phyloP scores from a whole-genome alignment of 1,139 yeast genomes.

The Sporopachydermia cereana region DNA sequence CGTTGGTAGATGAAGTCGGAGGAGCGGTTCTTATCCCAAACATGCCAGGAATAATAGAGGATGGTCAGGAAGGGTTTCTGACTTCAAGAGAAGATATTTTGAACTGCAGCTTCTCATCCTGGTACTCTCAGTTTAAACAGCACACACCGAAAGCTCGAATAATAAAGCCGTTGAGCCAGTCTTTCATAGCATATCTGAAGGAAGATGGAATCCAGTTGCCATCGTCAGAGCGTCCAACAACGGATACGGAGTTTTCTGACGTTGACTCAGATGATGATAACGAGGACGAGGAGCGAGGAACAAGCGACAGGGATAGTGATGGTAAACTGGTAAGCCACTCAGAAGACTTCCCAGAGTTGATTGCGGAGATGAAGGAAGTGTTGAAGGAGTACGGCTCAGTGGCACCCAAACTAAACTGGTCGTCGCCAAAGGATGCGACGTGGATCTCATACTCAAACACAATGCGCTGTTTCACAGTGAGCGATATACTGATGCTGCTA shows the following conservation, averaged over 20 bases:
- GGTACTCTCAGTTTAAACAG: slow-evolving; percentile 50
- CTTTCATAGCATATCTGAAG: slow-evolving; percentile 57
- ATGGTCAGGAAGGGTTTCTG: neutral
- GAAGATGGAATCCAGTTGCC: slow-evolving; percentile 73
- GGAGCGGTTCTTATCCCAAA: slow-evolving; percentile 20
- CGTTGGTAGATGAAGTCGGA: slow-evolving; percentile 57
- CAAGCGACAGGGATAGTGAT: slow-evolving; percentile 13
- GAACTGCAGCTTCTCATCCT: slow-evolving; percentile 58
- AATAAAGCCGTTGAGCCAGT: slow-evolving; percentile 51
- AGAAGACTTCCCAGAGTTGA: slow-evolving; percentile 44
- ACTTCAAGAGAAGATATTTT: slow-evolving; percentile 37
- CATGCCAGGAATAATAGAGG: neutral
- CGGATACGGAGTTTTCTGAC: slow-evolving; percentile 5
- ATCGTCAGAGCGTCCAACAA: slow-evolving; percentile 16
- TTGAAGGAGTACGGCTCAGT: slow-evolving; percentile 46
- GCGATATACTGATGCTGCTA: slow-evolving; percentile 67
- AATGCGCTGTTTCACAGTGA: slow-evolving; percentile 53
- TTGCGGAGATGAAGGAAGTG: slow-evolving; percentile 33
- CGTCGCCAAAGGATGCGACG: slow-evolving; percentile 87
- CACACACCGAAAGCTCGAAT: slow-evolving; percentile 42
- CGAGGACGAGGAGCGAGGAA: slow-evolving; percentile 18
- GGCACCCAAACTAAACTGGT: slow-evolving; percentile 90
- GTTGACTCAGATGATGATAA: slow-evolving; percentile 58
- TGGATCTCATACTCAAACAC: slow-evolving; percentile 83
- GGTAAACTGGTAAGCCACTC: slow-evolving; percentile 17